These are phyloP conservation scores for Aquilaria sinensis DNA, from an alignment of 345 rosid genomes.

Conservation along the genomic window DNA sequence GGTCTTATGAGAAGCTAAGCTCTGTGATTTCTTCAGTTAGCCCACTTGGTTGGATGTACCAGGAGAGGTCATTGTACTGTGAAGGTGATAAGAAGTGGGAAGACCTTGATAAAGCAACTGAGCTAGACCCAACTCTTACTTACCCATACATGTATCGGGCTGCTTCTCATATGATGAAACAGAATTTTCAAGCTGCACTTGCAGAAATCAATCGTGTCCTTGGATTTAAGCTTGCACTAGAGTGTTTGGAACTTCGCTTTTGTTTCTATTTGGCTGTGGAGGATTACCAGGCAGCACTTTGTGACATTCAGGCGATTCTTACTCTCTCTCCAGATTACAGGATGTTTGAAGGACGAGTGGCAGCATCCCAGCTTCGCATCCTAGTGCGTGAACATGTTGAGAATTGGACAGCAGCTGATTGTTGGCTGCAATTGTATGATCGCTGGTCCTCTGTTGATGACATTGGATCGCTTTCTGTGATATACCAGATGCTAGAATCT, in stretches of 20 bases:
- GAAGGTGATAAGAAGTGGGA: slow-evolving; percentile 75
- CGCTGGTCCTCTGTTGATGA: slow-evolving; percentile 98
- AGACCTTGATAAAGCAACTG: slow-evolving; percentile 87
- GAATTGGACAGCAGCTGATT: slow-evolving; percentile 93
- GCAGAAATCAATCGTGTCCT: slow-evolving; percentile 81
- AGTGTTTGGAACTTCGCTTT: slow-evolving; percentile 96
- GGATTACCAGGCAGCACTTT: slow-evolving; percentile 73
- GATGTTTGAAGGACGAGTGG: slow-evolving; percentile 92
- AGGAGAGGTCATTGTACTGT: slow-evolving; percentile 84
- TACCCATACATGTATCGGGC: slow-evolving; percentile 97
- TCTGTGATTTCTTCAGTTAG: slow-evolving; percentile 60
- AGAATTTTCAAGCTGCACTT: slow-evolving; percentile 69
- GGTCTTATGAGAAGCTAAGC: slow-evolving; percentile 77
- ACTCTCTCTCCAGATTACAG: slow-evolving; percentile 82
- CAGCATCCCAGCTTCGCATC: slow-evolving; percentile 76
- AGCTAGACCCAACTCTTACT: slow-evolving; percentile 80
- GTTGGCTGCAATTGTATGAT: slow-evolving; percentile 96
- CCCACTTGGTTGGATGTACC: slow-evolving; percentile 94
- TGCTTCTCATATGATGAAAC: slow-evolving; percentile 72
- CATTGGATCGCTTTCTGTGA: slow-evolving; percentile 94
- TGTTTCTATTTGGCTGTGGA: slow-evolving; percentile 88
- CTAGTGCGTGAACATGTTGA: slow-evolving; percentile 92
- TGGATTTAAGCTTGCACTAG: slow-evolving; percentile 89
- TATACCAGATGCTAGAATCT: slow-evolving; percentile 98
- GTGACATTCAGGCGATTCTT: slow-evolving; percentile 94